Evolutionary conservation across 2,329 filamentous ascomycete genomes (phyloP), one percentile per base, ranked within the genome.

Genomic region (Colletotrichum destructivum): DNA sequence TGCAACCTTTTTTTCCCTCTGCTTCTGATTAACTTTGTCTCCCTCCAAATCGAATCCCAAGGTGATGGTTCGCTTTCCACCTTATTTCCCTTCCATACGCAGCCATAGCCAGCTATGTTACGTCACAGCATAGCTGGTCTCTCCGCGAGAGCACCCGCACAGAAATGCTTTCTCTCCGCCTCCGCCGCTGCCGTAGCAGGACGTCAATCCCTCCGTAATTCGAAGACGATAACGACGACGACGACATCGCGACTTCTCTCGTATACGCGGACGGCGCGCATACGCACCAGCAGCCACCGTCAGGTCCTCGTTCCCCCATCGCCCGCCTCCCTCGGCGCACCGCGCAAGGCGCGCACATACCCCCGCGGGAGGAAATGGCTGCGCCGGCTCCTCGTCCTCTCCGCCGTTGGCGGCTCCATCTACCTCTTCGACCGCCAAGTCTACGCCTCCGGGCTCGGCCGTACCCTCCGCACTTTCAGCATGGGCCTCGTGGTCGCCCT

Each of bases 381-480:
- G n/a, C 93, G 94, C 44, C 90, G 94, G 54, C 81, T 97, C 2
- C 79, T 93, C 62, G 87, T 92, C 73, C 77, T 93, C 55, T 87
- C 90, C 1, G 81, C 88, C 42, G 82, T 90, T 4, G 84, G 89
- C 46, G 93, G 91, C 40, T 79, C 87, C 7, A 80, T 91, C 64
- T 97, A 94, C 80, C 81, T 89, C 12, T 77, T 92, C 72, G 96
- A 99, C 82, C 88, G 82, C 16, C 88, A 92, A 74, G 86, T 93
- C 78, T 97, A 96, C 82, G 94, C 94, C 62, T 92, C 93, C 0
- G 92, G 94, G 15, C 84, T 98, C 35, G 90, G 88, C 47, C 93
- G 96, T 67, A 96, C 93, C 31, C 82, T 93, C 52, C 92, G 93
- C 52, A 98, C 96, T 0, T 98, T 98, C 80, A 87, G 88, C 51